Conservation (phyloP, 495 filamentous ascomycete species). For the Podospora didyma region DNA sequence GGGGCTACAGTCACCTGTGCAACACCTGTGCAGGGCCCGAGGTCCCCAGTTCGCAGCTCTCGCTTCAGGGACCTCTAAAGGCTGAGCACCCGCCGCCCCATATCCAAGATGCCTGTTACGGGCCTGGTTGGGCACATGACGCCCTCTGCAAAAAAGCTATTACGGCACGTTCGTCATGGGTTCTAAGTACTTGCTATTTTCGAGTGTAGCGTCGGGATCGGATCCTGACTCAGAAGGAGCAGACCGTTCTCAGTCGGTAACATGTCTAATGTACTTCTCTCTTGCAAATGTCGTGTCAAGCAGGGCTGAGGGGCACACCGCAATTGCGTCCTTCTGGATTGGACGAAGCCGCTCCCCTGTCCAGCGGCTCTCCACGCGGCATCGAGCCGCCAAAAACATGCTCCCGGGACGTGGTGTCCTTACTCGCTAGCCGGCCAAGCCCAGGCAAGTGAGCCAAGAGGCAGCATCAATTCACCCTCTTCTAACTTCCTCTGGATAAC, state of each 20-base stretch:
- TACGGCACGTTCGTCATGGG: background rate
- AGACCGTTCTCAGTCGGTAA: background rate
- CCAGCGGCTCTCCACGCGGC: background rate
- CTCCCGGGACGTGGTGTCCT: background rate
- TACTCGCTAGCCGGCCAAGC: background rate
- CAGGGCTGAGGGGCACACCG: background rate
- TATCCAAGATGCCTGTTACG: background rate
- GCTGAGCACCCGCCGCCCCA: too few relatives aligned
- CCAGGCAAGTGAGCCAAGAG: too few relatives aligned
- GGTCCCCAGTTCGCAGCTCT: background rate
- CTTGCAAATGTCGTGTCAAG: background rate
- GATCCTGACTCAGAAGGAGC: background rate
- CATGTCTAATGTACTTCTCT: too few relatives aligned
- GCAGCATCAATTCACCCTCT: background rate
- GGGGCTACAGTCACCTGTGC: background rate
- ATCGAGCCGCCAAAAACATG: background rate
- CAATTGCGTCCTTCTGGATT: background rate
- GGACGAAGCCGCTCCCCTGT: background rate
- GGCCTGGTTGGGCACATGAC: constrained; percentile 12
- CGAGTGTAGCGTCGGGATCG: background rate
- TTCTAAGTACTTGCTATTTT: constrained; percentile 6
- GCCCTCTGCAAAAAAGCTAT: background rate
- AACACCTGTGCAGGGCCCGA: background rate
- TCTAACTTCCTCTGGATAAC: background rate
- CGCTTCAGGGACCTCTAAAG: too few relatives aligned